Percentiles rank a stretch among this genome's conserved stretches.
Conservation (phyloP, 352 stramenopile genomes). For the Phytophthora europaea region DNA sequence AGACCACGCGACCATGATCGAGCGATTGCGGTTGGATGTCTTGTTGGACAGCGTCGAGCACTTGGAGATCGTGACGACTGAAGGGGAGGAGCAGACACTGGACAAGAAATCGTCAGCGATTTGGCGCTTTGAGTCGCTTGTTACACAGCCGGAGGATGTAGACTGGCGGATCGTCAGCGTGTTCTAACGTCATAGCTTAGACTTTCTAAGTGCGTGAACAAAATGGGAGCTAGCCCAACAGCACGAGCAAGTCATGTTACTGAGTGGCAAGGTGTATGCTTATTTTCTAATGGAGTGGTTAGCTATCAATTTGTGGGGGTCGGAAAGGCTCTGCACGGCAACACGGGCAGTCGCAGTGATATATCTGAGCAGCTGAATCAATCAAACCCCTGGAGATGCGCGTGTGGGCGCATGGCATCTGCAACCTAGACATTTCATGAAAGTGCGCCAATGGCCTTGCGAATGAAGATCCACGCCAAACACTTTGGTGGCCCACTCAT, state of each 20-base stretch:
- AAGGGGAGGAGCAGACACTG: constrained; percentile 40
- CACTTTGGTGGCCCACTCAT: too few species aligned
- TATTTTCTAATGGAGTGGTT: background rate
- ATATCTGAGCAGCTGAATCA: background rate
- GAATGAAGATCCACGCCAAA: too few species aligned
- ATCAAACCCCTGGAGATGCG: constrained; percentile 47
- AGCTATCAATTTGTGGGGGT: background rate
- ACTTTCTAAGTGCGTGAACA: background rate
- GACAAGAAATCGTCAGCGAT: constrained; percentile 40
- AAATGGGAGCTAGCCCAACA: background rate
- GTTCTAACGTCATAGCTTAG: constrained; percentile 23
- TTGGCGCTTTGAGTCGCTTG: constrained; percentile 60
- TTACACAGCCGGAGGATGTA: constrained; percentile 59
- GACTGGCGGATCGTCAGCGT: constrained; percentile 65
- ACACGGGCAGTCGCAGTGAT: background rate
- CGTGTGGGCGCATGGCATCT: constrained; percentile 48
- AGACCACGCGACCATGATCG: constrained; percentile 43
- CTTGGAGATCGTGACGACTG: constrained; percentile 44
- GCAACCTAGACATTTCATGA: constrained; percentile 53
- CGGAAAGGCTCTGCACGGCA: too few species aligned
- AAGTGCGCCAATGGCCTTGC: too few species aligned
- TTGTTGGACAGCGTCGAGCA: constrained; percentile 49
- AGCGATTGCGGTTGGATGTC: constrained; percentile 55
- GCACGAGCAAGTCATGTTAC: background rate
- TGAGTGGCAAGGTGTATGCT: background rate